phyloP scores from a whole-genome alignment of 805 yeast species.

The Lachancea cidri region DNA sequence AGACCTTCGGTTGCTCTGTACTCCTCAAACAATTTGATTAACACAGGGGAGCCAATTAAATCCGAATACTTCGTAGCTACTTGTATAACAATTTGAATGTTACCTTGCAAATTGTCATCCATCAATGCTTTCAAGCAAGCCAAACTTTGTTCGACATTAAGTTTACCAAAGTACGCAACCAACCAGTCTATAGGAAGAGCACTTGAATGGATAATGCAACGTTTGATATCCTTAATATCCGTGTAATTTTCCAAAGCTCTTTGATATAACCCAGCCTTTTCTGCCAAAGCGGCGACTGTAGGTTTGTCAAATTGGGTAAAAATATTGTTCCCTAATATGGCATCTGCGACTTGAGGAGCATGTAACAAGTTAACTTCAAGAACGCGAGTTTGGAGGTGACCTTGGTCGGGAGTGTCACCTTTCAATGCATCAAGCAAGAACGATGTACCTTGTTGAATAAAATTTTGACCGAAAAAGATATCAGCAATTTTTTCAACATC shows the following conservation, averaged over 20 bases:
- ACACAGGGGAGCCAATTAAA: slow-evolving; percentile 75
- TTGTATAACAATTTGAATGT: slow-evolving; percentile 89
- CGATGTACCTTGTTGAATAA: slow-evolving; percentile 96
- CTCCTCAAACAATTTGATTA: slow-evolving; percentile 90
- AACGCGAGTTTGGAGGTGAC: slow-evolving; percentile 90
- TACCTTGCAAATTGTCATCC: slow-evolving; percentile 71
- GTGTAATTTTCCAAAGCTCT: slow-evolving; percentile 96
- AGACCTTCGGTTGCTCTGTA: slow-evolving; percentile 89
- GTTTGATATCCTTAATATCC: slow-evolving; percentile 89
- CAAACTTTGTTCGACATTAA: slow-evolving; percentile 89
- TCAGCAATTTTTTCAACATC: slow-evolving; percentile 87
- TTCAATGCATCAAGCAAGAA: slow-evolving; percentile 92
- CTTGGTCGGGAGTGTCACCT: slow-evolving; percentile 89
- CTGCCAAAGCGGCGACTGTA: slow-evolving; percentile 86
- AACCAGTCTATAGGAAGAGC: slow-evolving; percentile 91
- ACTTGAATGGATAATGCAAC: slow-evolving; percentile 85
- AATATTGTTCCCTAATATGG: slow-evolving; percentile 92
- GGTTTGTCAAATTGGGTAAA: slow-evolving; percentile 94
- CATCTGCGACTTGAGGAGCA: slow-evolving; percentile 99
- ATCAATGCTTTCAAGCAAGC: slow-evolving; percentile 84
- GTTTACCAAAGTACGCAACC: slow-evolving; percentile 84
- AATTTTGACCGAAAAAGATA: slow-evolving; percentile 89
- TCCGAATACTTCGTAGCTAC: slow-evolving; percentile 96
- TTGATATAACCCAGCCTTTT: slow-evolving; percentile 92
- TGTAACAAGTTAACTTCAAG: slow-evolving; percentile 88